Conservation (phyloP, 73 alveolate genomes). For the Paramecium tetraurelia region DNA sequence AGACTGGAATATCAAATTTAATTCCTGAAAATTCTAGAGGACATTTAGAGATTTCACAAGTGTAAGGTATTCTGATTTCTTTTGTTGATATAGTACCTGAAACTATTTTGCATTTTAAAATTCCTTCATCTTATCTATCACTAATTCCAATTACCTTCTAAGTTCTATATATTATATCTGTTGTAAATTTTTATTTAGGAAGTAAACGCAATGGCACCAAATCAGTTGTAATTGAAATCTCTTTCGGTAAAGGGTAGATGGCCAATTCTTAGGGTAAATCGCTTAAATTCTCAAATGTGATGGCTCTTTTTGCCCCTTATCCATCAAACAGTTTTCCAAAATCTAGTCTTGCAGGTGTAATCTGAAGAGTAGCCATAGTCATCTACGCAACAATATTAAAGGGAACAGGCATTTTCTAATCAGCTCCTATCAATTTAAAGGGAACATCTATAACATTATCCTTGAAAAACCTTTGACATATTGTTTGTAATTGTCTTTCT, state of each 20-base stretch:
- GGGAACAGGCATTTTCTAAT: slow-evolving; percentile 83
- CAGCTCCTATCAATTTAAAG: slow-evolving; percentile 84
- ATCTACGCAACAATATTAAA: slow-evolving; percentile 69
- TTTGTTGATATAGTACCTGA: slow-evolving; percentile 87
- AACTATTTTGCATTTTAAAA: slow-evolving; percentile 68
- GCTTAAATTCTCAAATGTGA: slow-evolving; percentile 84
- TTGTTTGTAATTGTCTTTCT: slow-evolving; percentile 74
- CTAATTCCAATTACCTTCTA: slow-evolving; percentile 67
- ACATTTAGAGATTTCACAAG: slow-evolving; percentile 77
- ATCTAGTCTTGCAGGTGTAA: slow-evolving; percentile 79
- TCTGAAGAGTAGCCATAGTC: slow-evolving; percentile 74
- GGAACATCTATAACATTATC: slow-evolving; percentile 77
- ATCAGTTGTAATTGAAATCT: slow-evolving; percentile 84
- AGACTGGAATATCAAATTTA: slow-evolving; percentile 79
- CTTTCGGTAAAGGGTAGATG: slow-evolving; percentile 90
- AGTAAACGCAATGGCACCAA: slow-evolving; percentile 84
- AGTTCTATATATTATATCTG: slow-evolving; percentile 80
- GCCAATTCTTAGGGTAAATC: slow-evolving; percentile 90
- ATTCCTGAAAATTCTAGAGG: slow-evolving; percentile 72
- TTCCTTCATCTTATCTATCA: slow-evolving; percentile 72
- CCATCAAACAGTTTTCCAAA: slow-evolving; percentile 83
- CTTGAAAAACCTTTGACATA: slow-evolving; percentile 65
- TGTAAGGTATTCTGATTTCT: slow-evolving; percentile 74
- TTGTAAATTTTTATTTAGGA: slow-evolving; percentile 83
- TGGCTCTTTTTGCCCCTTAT: slow-evolving; percentile 83